These are phyloP conservation scores for Cnidoscolus chayamansa DNA, from an alignment of 441 rosid species.

Conservation along the genomic window DNA sequence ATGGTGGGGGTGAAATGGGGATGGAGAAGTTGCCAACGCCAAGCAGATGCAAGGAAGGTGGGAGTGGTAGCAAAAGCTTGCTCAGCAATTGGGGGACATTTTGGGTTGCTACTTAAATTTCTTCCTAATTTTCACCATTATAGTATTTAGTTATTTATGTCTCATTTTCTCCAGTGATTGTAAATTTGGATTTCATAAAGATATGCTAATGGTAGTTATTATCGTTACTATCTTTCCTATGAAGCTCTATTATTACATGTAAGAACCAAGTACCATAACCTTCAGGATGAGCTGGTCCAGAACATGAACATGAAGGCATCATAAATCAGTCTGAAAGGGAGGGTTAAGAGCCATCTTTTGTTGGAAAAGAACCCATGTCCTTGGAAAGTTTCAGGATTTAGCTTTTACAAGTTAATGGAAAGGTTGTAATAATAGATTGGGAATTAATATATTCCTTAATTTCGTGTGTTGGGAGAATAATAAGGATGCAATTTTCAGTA, in stretches of 20 bases:
- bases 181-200: conserved; percentile 20
- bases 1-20: conserved; percentile 35
- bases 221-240: conserved; percentile 29
- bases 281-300: too few species aligned
- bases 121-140: conserved; percentile 24
- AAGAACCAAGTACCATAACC: neutral
- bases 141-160: conserved; percentile 5
- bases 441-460: too few species aligned
- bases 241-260: too few species aligned
- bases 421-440: too few species aligned
- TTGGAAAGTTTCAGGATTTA: too few species aligned
- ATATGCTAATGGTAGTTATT: conserved; percentile 41
- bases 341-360: conserved; percentile 6
- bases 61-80: conserved; percentile 39
- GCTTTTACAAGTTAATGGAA: too few species aligned
- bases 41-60: conserved; percentile 51
- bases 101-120: conserved; percentile 55
- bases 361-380: neutral
- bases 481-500: neutral
- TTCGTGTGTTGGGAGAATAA: too few species aligned
- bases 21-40: conserved; percentile 35
- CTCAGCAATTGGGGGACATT: conserved; percentile 38
- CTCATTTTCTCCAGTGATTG: conserved; percentile 7
- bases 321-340: neutral
- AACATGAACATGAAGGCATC: too few species aligned